Evolutionary conservation across 805 yeast genomes (phyloP).

Genomic region (Hanseniaspora jakobsenii): DNA sequence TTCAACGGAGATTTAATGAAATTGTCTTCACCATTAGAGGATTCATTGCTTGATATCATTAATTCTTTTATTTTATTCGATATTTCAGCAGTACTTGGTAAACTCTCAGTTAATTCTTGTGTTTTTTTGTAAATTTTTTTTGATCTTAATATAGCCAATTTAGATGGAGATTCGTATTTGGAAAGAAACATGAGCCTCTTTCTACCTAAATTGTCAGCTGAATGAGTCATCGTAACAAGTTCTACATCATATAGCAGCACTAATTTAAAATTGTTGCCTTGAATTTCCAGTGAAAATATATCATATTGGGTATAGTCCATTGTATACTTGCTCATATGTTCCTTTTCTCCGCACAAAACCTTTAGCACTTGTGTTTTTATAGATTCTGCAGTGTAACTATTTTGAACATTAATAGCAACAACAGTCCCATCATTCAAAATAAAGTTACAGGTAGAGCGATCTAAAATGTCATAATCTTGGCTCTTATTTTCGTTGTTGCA

Average conservation of each 20-base stretch:
- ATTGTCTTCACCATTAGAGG: conserved; percentile 16
- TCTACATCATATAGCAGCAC: conserved; percentile 61
- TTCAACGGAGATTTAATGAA: conserved; percentile 25
- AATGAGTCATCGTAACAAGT: conserved; percentile 69
- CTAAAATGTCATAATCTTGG: conserved; percentile 27
- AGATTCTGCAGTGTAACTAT: conserved; percentile 69
- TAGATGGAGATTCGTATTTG: conserved; percentile 50
- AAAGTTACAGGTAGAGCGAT: conserved; percentile 44
- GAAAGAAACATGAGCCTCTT: conserved; percentile 58
- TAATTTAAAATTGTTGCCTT: conserved; percentile 30
- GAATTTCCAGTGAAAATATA: conserved; percentile 38
- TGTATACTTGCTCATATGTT: conserved; percentile 15
- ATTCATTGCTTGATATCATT: not conserved
- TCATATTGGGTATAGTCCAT: conserved; percentile 34
- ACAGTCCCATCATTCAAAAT: conserved; percentile 64
- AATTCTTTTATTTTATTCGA: too few relatives aligned
- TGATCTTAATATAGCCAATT: conserved; percentile 46
- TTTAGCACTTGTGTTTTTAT: conserved; percentile 60
- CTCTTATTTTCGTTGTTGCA: conserved; percentile 15
- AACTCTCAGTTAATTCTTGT: conserved; percentile 18
- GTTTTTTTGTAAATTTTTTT: conserved; percentile 32
- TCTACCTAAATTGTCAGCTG: conserved; percentile 57
- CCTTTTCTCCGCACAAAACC: conserved; percentile 31
- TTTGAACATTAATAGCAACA: conserved; percentile 56
- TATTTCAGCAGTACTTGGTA: too few relatives aligned